These are phyloP conservation scores for Lachnum nothofagi DNA, from an alignment of 2,329 filamentous ascomycete species.

Conservation along the genomic window DNA sequence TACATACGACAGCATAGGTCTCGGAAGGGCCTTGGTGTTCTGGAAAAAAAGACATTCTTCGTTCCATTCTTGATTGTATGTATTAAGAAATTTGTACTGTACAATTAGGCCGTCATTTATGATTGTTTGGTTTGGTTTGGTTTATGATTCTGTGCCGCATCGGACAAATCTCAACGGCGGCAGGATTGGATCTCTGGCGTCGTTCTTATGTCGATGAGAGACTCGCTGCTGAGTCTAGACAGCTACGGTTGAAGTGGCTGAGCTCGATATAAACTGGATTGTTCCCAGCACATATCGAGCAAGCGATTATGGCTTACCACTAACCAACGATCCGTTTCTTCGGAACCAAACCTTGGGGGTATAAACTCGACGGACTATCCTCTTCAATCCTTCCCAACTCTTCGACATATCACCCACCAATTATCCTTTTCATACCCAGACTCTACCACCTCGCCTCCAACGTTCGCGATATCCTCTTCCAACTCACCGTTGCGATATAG, in stretches of 20 bases:
- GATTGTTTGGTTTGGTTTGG: neutral
- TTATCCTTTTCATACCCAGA: conserved; percentile 95
- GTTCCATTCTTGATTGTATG: conserved; percentile 23
- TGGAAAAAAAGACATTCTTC: conserved; percentile 2
- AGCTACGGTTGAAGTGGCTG: neutral
- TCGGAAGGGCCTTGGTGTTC: conserved; percentile 12
- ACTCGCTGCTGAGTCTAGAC: neutral
- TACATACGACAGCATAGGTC: conserved; percentile 13
- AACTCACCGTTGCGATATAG: conserved; percentile 83
- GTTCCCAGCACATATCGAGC: neutral
- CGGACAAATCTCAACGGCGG: neutral
- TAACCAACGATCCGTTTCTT: neutral
- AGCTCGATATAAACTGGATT: neutral
- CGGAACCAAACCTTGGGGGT: neutral
- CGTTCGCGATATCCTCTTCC: conserved; percentile 68
- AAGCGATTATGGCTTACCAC: neutral
- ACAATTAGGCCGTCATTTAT: conserved; percentile 4
- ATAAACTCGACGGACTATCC: neutral
- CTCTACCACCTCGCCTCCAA: conserved; percentile 70
- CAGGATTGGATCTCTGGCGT: neutral
- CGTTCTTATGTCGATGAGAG: neutral
- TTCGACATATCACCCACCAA: conserved; percentile 75
- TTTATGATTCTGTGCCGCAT: neutral
- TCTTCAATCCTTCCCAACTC: neutral
- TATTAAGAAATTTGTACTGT: conserved; percentile 21